Base-by-base conservation (phyloP, 345 rosid species). In the Schrenkiella parvula region DNA sequence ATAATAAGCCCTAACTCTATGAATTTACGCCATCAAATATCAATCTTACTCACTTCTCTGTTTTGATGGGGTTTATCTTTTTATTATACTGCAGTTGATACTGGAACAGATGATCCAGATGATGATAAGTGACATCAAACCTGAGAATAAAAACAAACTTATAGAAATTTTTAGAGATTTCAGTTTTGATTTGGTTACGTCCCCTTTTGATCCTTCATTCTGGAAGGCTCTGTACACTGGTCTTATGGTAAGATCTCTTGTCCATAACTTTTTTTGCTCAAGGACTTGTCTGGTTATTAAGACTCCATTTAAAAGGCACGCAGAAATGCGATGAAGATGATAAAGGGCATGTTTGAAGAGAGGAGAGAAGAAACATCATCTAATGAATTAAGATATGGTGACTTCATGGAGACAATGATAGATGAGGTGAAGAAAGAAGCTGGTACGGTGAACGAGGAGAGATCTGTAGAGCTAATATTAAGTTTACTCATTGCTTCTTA, bases 161-260 rank as follows among this genome's bases (percentile, higher is more conserved):
- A 35, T 37, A 22, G 64, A 64, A 4, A 70, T 17, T 47, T 54
- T 50, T 48, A 66, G 29, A 46, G 71, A 4, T 74, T 84, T 80
- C 25, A 68, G 23, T 48, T 71, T 19, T 83, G 84, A 47, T 48
- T 83, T 11, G 50, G 58, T 55, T 81, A 82, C 13, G 70, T 84
- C 41, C 80, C 87, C 47, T 4, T 80, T 85, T 2, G 82, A 61
- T 39, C 67, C 35, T 38, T 60, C 26, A 26, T 73, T 64, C 2
- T 65, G 87, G 73, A 80, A 81, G 10, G 69, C 80, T 78, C 82
- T 57, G 32, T 71, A 80, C 66, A 37, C 15, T 62, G 76, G 84
- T 38, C 64, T 78, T 61, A 51, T 71, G 80, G 83, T 78, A 56
- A 53, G 21, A 14, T 26, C 35, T 23, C 60, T 5, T 51, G 14